Percentiles rank a stretch among this genome's conserved stretches.
Evolutionary conservation across 1,139 yeast genomes (phyloP).

Genomic region (Taphrina flavorubra): DNA sequence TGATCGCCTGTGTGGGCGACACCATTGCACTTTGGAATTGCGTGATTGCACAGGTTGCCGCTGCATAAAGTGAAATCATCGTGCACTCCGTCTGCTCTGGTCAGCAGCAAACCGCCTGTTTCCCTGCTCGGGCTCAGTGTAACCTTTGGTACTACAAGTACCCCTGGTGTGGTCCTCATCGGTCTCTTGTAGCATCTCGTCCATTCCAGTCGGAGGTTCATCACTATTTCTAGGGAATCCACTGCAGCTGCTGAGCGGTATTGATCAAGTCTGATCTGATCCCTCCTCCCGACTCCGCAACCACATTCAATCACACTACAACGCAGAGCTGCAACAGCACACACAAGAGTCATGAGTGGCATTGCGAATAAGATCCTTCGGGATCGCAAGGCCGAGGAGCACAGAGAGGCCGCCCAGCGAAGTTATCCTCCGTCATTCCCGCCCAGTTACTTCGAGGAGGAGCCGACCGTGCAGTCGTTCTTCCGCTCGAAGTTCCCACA

Average conservation of each 20-base stretch:
- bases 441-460: constrained; percentile 31
- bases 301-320: not conserved
- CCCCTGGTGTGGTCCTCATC: no score
- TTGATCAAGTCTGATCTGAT: not conserved
- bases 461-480: constrained; percentile 35
- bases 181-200: no score
- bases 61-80: constrained; percentile 5
- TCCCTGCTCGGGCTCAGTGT: no score
- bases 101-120: not conserved
- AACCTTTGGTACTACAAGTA: no score
- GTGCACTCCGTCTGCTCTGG: not conserved
- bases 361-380: constrained; percentile 28
- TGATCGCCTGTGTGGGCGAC: not conserved
- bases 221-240: no score
- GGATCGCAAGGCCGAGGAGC: constrained; percentile 23
- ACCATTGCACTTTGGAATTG: constrained; percentile 13
- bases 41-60: constrained; percentile 12
- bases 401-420: constrained; percentile 19
- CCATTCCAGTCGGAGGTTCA: no score
- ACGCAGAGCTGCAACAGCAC: not conserved
- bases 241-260: not conserved
- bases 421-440: constrained; percentile 29
- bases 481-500: constrained; percentile 19
- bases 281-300: not conserved
- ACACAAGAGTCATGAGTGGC: constrained; percentile 12